phyloP scores from a whole-genome alignment of 371 early-diverging fungal genomes.

The Mortierella sp. region DNA sequence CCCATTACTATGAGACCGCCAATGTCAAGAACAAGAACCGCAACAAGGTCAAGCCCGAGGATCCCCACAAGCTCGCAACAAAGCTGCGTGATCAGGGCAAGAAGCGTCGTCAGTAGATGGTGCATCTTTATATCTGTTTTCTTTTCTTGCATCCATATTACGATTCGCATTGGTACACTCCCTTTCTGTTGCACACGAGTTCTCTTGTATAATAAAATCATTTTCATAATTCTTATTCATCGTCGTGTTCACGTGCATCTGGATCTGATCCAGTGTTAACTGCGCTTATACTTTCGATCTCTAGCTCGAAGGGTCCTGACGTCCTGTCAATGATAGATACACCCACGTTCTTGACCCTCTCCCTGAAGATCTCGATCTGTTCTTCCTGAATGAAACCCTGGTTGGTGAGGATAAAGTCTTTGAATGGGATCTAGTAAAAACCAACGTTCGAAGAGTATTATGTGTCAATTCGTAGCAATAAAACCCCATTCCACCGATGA shows the following conservation, averaged over 20 bases:
- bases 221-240: slow-evolving; percentile 8
- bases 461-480: too few species aligned
- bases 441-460: too few species aligned
- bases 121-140: slow-evolving; percentile 6
- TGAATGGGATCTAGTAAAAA: slow-evolving; percentile 82
- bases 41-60: slow-evolving; percentile 79
- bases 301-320: slow-evolving; percentile 89
- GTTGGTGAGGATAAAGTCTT: slow-evolving; percentile 90
- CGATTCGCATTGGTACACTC: slow-evolving; percentile 4
- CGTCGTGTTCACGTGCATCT: slow-evolving; percentile 14
- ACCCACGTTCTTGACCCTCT: slow-evolving; percentile 89
- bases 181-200: background rate
- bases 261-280: slow-evolving; percentile 63
- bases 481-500: too few species aligned
- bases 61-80: slow-evolving; percentile 58
- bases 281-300: slow-evolving; percentile 91
- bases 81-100: slow-evolving; percentile 54
- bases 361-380: slow-evolving; percentile 86
- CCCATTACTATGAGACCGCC: slow-evolving; percentile 88
- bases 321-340: slow-evolving; percentile 85
- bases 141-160: background rate
- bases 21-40: slow-evolving; percentile 95
- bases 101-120: slow-evolving; percentile 49
- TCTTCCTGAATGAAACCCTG: slow-evolving; percentile 88
- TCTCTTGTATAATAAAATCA: slow-evolving; percentile 29